These are phyloP conservation scores for Stachybotrys elegans DNA, from an alignment of 2,329 filamentous ascomycete species.

Conservation along the genomic window DNA sequence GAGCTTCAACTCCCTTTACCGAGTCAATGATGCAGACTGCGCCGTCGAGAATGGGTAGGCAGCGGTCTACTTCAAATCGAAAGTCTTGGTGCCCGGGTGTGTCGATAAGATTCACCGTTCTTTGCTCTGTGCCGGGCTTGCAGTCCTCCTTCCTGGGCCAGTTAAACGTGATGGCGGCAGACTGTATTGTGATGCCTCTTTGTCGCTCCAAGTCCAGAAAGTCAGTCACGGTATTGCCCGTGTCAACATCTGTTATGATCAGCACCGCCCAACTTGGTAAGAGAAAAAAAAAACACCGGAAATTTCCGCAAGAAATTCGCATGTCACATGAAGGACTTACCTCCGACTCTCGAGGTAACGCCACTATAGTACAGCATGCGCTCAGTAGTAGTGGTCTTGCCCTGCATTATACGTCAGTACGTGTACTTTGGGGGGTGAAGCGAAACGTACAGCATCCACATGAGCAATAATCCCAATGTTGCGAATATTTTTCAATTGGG, in stretches of 20 bases:
- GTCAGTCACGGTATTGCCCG: constrained; percentile 95
- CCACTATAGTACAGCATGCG: constrained; percentile 98
- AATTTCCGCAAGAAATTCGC: background rate
- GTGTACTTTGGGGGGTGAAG: rapidly evolving
- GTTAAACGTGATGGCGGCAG: constrained; percentile 88
- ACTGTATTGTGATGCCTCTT: constrained; percentile 95
- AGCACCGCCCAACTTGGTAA: background rate
- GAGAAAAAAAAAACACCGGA: background rate
- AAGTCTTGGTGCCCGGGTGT: constrained; percentile 97
- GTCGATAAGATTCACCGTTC: constrained; percentile 88
- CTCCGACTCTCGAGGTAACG: constrained; percentile 78
- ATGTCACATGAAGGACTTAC: constrained; percentile 29
- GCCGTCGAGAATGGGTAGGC: constrained; percentile 80
- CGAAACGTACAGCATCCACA: constrained; percentile 69
- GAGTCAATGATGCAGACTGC: constrained; percentile 91
- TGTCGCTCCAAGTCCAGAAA: constrained; percentile 90
- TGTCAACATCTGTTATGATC: constrained; percentile 67
- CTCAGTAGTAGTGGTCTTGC: constrained; percentile 97
- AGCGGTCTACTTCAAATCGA: constrained; percentile 91
- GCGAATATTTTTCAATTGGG: constrained; percentile 53
- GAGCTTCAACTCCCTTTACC: constrained; percentile 90
- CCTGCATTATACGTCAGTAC: constrained; percentile 35
- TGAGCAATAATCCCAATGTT: constrained; percentile 99
- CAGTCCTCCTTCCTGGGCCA: constrained; percentile 65
- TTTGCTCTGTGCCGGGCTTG: constrained; percentile 35